Evolutionary conservation across 805 yeast genomes (phyloP).

Genomic region (Metschnikowia peoriensis): DNA sequence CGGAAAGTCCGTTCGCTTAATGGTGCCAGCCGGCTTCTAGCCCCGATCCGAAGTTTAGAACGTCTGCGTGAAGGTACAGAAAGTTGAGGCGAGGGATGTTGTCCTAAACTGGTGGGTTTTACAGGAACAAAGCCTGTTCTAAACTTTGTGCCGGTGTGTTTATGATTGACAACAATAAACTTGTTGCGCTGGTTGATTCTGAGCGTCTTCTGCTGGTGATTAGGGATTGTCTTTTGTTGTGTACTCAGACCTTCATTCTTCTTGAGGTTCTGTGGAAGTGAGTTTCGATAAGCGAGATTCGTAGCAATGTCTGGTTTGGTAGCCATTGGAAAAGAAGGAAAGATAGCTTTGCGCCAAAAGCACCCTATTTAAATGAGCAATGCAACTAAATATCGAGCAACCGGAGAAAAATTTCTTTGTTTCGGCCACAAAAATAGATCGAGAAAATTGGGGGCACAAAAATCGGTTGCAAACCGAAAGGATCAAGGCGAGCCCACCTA

Average conservation of each 20-base stretch:
- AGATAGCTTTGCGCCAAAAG: conserved; percentile 3
- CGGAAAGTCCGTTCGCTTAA: conserved; percentile 9
- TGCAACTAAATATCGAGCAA: not conserved
- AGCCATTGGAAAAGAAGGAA: conserved; percentile 9
- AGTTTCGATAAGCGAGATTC: conserved; percentile 9
- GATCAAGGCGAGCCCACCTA: too few species aligned
- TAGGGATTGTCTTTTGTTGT: conserved; percentile 6
- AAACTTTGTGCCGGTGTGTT: conserved; percentile 3
- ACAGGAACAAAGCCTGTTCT: conserved; percentile 13
- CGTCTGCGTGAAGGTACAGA: not conserved
- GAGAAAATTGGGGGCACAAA: not conserved
- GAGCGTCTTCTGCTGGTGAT: conserved; percentile 10
- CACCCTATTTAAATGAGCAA: not conserved
- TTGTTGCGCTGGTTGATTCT: conserved; percentile 5
- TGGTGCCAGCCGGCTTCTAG: not conserved
- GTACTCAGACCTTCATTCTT: conserved; percentile 9
- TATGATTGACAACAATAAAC: conserved; percentile 1
- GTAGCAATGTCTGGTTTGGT: conserved; percentile 11
- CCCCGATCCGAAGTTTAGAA: not conserved
- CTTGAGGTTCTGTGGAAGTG: conserved; percentile 6
- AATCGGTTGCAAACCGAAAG: not conserved
- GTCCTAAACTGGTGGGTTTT: not conserved
- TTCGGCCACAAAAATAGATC: not conserved
- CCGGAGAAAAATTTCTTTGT: not conserved
- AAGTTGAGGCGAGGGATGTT: not conserved